Conservation (phyloP, 2,329 filamentous ascomycete species). For the Esteya vermicola region DNA sequence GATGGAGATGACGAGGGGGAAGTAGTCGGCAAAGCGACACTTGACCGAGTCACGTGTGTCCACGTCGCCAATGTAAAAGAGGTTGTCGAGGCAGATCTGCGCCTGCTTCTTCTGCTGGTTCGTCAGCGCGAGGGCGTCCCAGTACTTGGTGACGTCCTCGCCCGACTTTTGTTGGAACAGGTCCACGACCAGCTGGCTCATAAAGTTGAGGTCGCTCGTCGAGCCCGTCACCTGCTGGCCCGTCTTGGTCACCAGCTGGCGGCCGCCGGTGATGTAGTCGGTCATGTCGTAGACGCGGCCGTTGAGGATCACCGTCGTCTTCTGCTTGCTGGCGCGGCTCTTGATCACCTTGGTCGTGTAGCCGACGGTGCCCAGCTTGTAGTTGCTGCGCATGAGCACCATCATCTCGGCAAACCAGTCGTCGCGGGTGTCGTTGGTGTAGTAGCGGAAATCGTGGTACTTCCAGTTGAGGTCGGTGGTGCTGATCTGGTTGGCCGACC, state of each 20-base stretch:
- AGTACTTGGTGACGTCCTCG: slow-evolving; percentile 69
- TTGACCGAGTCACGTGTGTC: slow-evolving; percentile 78
- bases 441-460: slow-evolving; percentile 89
- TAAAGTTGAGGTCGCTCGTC: slow-evolving; percentile 51
- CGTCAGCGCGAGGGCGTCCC: slow-evolving; percentile 51
- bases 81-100: slow-evolving; percentile 75
- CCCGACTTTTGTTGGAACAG: slow-evolving; percentile 69
- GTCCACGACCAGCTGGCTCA: slow-evolving; percentile 58
- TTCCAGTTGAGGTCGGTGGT: slow-evolving; percentile 55
- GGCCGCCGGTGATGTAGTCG: slow-evolving; percentile 64
- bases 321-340: slow-evolving; percentile 47
- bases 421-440: slow-evolving; percentile 64
- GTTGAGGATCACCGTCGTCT: slow-evolving; percentile 66
- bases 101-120: slow-evolving; percentile 47
- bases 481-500: slow-evolving; percentile 49
- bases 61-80: slow-evolving; percentile 86
- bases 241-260: slow-evolving; percentile 41
- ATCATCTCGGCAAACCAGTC: slow-evolving; percentile 94
- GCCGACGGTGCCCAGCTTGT: slow-evolving; percentile 75
- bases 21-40: slow-evolving; percentile 80
- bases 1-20: slow-evolving; percentile 73
- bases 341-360: slow-evolving; percentile 67
- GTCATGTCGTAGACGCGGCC: slow-evolving; percentile 80
- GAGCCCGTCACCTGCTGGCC: slow-evolving; percentile 32
- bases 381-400: slow-evolving; percentile 59